Evolutionary conservation across 1,284 basidiomycete genomes (phyloP).

Genomic region (Agaricales sp.): DNA sequence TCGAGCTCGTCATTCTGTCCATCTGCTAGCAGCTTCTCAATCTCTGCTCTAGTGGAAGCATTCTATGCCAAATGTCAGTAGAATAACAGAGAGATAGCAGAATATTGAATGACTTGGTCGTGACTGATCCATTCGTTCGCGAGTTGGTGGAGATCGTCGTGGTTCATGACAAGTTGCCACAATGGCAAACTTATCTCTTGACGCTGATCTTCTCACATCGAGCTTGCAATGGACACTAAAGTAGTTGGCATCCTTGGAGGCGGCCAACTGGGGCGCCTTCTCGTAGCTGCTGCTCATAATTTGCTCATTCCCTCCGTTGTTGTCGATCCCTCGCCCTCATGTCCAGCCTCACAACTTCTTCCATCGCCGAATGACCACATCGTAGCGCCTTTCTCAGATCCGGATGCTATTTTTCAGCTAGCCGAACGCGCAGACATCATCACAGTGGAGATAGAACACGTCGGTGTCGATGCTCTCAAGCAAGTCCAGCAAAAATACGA

Average conservation of each 20-base stretch:
- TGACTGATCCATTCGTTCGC: background rate
- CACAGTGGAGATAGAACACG: conserved; percentile 98
- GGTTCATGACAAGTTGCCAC: background rate
- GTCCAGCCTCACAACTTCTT: conserved; percentile 89
- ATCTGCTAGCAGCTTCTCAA: conserved; percentile 37
- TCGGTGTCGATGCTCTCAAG: conserved; percentile 73
- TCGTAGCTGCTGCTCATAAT: conserved; percentile 84
- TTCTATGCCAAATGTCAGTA: conserved; percentile 29
- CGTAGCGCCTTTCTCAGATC: conserved; percentile 85
- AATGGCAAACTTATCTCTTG: background rate
- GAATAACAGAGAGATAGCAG: background rate
- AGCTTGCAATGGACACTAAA: background rate
- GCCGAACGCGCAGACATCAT: conserved; percentile 80
- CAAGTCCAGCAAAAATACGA: conserved; percentile 39
- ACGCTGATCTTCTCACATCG: background rate
- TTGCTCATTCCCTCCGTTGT: conserved; percentile 84
- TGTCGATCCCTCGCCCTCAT: conserved; percentile 72
- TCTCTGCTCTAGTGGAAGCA: conserved; percentile 39
- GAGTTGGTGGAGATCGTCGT: background rate
- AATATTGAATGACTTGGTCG: background rate
- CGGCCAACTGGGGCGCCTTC: conserved; percentile 97
- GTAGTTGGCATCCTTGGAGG: conserved; percentile 51
- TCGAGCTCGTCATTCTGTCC: conserved; percentile 19
- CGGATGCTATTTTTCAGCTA: conserved; percentile 73
- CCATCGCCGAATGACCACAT: conserved; percentile 58